Conservation (phyloP, 805 yeast genomes). For the Peterozyma toletana region DNA sequence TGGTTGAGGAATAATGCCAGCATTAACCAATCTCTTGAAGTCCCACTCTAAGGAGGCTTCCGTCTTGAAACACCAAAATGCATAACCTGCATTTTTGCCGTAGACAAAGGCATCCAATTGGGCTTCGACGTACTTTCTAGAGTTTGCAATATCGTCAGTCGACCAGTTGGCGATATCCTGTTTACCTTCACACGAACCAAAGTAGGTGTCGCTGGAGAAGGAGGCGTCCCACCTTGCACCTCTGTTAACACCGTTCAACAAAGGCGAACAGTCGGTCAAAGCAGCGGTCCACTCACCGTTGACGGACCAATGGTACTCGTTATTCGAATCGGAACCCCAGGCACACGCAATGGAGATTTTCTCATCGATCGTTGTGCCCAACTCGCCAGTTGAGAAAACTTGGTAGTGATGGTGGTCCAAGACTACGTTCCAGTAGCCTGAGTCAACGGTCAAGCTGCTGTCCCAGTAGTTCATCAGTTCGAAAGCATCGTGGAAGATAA, state of each 20-base stretch:
- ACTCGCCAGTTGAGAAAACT: conserved; percentile 65
- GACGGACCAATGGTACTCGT: conserved; percentile 40
- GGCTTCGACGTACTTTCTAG: conserved; percentile 51
- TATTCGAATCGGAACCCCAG: conserved; percentile 34
- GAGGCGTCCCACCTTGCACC: conserved; percentile 59
- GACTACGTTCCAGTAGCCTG: conserved; percentile 55
- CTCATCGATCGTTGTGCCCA: conserved; percentile 47
- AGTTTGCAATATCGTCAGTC: conserved; percentile 29
- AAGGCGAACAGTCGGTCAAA: conserved; percentile 60
- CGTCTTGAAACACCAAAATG: conserved; percentile 68
- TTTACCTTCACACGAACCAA: conserved; percentile 37
- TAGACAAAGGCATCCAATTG: conserved; percentile 40
- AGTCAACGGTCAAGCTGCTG: conserved; percentile 24
- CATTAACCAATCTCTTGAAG: conserved; percentile 38
- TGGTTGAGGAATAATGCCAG: conserved; percentile 57
- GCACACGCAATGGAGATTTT: conserved; percentile 50
- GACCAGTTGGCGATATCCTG: conserved; percentile 35
- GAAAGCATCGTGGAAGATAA: conserved; percentile 66
- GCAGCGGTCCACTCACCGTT: conserved; percentile 73
- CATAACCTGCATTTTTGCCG: conserved; percentile 46
- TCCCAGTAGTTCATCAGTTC: conserved; percentile 50
- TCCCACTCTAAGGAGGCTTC: conserved; percentile 67
- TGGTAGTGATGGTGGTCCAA: conserved; percentile 90
- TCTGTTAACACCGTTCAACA: conserved; percentile 63
- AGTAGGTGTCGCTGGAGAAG: conserved; percentile 28